Evolutionary conservation across 2,329 filamentous ascomycete species (phyloP), one percentile per base, ranked within the genome.

Genomic region (Calycina marina): DNA sequence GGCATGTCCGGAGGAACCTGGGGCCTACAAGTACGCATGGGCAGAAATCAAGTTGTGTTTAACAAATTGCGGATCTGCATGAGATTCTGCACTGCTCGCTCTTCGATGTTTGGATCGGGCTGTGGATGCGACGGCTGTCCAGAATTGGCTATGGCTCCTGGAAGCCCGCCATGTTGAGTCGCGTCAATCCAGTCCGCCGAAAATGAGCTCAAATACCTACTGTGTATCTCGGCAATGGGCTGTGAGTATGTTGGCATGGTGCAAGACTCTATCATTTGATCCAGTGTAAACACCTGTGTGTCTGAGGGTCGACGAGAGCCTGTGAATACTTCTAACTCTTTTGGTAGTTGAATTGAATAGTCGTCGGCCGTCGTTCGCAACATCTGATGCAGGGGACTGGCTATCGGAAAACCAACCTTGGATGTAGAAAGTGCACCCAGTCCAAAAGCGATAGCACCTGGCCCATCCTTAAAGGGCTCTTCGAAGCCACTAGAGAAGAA

Each of bases 261-360:
- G 31, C 49, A 55, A 11, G 49, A 52, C 28, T 51, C 45, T 12
- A 55, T 38, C 10, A 54, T 28, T 31, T 55, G 50, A 32, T 53
- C 49, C 10, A 49, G 40, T 4, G 35, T 36, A 33, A 46, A 16
- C 10, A 29, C 4, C 49, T 6, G 28, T 18, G 5, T 36, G 25
- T 16, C 37, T n/a, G n/a, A 32, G n/a, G 32, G 30, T 6, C 30
- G 25, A 14, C 18, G 33, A 2, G 38, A 31, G 3, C 32, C 29
- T 31, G 51, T 37, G 13, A 41, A 28, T 4, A 44, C 36, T 6
- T 31, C 31, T 11, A 49, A 9, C 26, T 44, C 42, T 5, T 16
- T 24, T 12, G 49, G 43, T 2, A 53, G 32, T 12, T 30, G 38
- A 53, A 31, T 12, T 30, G 38, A 25, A 51, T 38, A 3, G 39